Evolutionary conservation across 2,329 filamentous ascomycete species (phyloP).

Genomic region (Penicillium sp.): DNA sequence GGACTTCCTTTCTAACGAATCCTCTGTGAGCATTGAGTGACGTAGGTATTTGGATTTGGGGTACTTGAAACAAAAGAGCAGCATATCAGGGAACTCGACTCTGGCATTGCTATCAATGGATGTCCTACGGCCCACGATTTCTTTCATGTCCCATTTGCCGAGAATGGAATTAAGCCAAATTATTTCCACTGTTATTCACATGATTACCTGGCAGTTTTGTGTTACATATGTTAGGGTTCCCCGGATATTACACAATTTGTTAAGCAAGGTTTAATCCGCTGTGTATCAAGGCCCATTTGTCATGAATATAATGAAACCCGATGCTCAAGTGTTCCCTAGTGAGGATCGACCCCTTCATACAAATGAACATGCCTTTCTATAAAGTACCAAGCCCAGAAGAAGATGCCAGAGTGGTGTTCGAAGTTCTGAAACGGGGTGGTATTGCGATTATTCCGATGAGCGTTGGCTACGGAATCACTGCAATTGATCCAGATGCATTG

Average conservation of each 20-base stretch:
- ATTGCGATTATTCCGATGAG: constrained; percentile 28
- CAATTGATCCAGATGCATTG: constrained; percentile 20
- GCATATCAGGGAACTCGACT: background rate
- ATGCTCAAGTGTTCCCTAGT: background rate
- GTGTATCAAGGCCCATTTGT: background rate
- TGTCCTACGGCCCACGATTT: too few relatives aligned
- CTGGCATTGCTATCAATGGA: background rate
- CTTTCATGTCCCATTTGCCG: background rate
- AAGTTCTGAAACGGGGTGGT: constrained; percentile 23
- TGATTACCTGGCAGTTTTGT: background rate
- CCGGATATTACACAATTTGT: background rate
- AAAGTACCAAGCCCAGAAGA: background rate
- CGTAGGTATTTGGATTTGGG: background rate
- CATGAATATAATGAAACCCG: background rate
- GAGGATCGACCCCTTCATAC: background rate
- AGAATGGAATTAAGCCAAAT: background rate
- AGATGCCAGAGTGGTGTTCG: constrained; percentile 23
- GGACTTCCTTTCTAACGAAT: constrained; percentile 27
- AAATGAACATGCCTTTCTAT: background rate
- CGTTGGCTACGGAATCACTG: constrained; percentile 29
- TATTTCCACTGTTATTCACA: background rate
- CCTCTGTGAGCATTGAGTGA: constrained; percentile 15
- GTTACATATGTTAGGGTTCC: background rate
- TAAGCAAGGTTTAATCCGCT: background rate
- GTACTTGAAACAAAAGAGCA: background rate